phyloP scores from a whole-genome alignment of 1,284 basidiomycete genomes.

The Ceratobasidium sp. region DNA sequence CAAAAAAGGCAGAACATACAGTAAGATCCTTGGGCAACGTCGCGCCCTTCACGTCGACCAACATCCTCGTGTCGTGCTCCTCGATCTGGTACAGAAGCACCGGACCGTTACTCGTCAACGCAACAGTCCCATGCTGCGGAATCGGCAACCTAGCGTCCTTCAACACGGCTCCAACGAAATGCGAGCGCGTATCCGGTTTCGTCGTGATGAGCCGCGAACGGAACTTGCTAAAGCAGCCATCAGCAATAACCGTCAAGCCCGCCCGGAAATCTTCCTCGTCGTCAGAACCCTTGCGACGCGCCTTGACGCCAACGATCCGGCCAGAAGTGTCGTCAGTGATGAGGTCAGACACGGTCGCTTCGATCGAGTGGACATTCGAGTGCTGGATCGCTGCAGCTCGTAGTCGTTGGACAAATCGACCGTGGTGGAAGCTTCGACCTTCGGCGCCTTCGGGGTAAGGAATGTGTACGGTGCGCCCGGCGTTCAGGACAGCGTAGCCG shows the following conservation, averaged over 20 bases:
- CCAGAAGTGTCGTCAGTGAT: constrained; percentile 61
- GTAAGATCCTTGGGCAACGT: constrained; percentile 81
- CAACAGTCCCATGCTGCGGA: constrained; percentile 87
- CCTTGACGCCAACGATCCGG: constrained; percentile 68
- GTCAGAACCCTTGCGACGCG: constrained; percentile 53
- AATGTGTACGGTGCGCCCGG: constrained; percentile 75
- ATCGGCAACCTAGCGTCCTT: constrained; percentile 79
- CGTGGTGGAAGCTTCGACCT: constrained; percentile 92
- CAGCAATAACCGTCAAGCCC: constrained; percentile 86
- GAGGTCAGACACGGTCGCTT: constrained; percentile 82
- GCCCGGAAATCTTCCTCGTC: constrained; percentile 63
- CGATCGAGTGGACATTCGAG: constrained; percentile 73
- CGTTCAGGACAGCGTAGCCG: constrained; percentile 88
- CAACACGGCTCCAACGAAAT: constrained; percentile 85
- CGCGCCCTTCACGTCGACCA: constrained; percentile 90
- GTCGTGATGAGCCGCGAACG: constrained; percentile 61
- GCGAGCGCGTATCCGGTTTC: constrained; percentile 65
- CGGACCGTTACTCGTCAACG: constrained; percentile 76
- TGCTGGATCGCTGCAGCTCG: constrained; percentile 70
- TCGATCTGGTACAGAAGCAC: constrained; percentile 91
- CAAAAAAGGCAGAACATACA: constrained; percentile 53
- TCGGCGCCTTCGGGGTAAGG: constrained; percentile 81
- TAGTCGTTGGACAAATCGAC: constrained; percentile 86
- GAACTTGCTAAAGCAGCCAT: constrained; percentile 95
- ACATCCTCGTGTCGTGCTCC: constrained; percentile 82